Base-by-base conservation (phyloP, 768 basidiomycete species). In the Agrocybe chaxingu region DNA sequence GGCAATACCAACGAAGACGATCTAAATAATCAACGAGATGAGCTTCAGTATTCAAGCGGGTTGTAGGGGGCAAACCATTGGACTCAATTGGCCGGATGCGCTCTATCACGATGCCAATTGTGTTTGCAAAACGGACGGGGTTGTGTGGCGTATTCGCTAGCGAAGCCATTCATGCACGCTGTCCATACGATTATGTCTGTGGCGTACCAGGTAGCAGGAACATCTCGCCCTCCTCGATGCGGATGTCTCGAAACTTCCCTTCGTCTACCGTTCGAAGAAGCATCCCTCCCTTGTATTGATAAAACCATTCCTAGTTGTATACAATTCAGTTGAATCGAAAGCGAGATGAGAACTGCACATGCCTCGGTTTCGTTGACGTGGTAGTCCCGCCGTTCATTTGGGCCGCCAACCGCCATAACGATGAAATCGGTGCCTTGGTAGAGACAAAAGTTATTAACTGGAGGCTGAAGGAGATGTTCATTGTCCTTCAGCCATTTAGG, bases 341-440 rank as follows among this genome's bases (percentile, higher is more conserved):
- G 19, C 31, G 31, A 43, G 4, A 38, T 37, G 12, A 44, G 6
- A 9, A 24, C 7, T 37, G 4, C 31, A 55, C 73, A 40, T 42
- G 87, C 89, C 78, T 97, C 93, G 1, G 95, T 98, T 70, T 97
- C 85, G 65, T 98, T 98, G 38, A 97, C 71, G 67, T 98, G 96
- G 62, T 93, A 98, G 68, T 97, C 95, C 47, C 89, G 89, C 35
- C 96, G 75, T 64, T 92, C 85, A 64, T 99, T 99, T 0, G 96
- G 96, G 0, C 96, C 97, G 7, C 97, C 95, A 18, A 98, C 84
- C 5, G 80, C 91, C 96, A 99, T 98, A n/a, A 96, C 85, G 38
- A 90, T 80, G 61, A 88, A 96, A 65, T 98, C 94, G 24, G 76
- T 75, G 34, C 91, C 92, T 45, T 81, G 77, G 66, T 88, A 92